Evolutionary conservation across 352 stramenopile genomes (phyloP).

Genomic region (Plasmopara halstedii): DNA sequence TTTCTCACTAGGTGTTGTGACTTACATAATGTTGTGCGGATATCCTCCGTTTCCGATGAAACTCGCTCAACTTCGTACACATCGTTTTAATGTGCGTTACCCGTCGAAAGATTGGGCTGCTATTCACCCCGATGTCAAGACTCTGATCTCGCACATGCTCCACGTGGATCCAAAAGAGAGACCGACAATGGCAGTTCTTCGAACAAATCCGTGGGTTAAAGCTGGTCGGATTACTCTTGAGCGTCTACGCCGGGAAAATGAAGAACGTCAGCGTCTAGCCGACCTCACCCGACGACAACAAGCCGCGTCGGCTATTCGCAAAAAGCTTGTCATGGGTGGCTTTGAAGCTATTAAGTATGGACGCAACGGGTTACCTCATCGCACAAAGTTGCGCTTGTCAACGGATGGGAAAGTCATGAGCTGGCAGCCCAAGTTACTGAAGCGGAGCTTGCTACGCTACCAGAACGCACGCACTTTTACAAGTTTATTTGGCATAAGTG

Average conservation of each 20-base stretch:
- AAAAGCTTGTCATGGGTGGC: slow-evolving; percentile 58
- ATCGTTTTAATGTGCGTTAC: slow-evolving; percentile 78
- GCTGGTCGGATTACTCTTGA: slow-evolving; percentile 40
- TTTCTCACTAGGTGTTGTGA: slow-evolving; percentile 85
- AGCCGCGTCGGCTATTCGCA: slow-evolving; percentile 53
- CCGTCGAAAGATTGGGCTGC: slow-evolving; percentile 72
- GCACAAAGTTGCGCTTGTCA: slow-evolving; percentile 67
- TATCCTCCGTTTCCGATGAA: slow-evolving; percentile 88
- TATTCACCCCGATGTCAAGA: slow-evolving; percentile 56
- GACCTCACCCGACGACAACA: slow-evolving; percentile 56
- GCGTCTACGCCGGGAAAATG: slow-evolving; percentile 31
- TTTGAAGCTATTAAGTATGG: slow-evolving; percentile 80
- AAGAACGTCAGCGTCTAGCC: slow-evolving; percentile 35
- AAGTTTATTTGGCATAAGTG: slow-evolving; percentile 46
- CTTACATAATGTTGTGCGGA: slow-evolving; percentile 84
- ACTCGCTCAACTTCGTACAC: slow-evolving; percentile 68
- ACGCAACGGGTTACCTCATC: slow-evolving; percentile 63
- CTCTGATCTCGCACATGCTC: slow-evolving; percentile 73
- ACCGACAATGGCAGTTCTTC: slow-evolving; percentile 51
- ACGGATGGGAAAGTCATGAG: slow-evolving; percentile 57
- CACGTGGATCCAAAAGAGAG: slow-evolving; percentile 58
- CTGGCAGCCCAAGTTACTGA: slow-evolving; percentile 76
- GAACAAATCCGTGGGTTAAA: slow-evolving; percentile 57
- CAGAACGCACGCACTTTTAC: slow-evolving; percentile 64
- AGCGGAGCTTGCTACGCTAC: slow-evolving; percentile 58